phyloP scores from a whole-genome alignment of 805 yeast genomes.

The Candida yuanshanica region DNA sequence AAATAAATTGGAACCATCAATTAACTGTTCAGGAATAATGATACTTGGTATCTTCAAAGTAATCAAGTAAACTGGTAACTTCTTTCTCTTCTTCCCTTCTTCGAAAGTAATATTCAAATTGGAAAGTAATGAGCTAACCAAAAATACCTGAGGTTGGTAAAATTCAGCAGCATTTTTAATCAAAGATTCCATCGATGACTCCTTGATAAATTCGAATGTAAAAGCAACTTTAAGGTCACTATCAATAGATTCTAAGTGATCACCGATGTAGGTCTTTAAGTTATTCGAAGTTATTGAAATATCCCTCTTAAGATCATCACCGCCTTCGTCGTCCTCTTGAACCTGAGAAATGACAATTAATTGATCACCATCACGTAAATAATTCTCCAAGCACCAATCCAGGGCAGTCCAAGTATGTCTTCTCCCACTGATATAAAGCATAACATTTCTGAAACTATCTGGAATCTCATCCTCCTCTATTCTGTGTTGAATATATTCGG shows the following conservation, averaged over 20 bases:
- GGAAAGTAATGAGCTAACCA: conserved; percentile 14
- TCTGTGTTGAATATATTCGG: conserved; percentile 8
- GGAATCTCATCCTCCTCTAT: conserved; percentile 7
- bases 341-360: conserved; percentile 15
- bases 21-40: conserved; percentile 15
- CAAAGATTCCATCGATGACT: conserved; percentile 7
- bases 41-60: conserved; percentile 18
- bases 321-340: conserved; percentile 14
- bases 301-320: conserved; percentile 11
- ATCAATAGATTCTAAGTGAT: conserved; percentile 7
- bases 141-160: conserved; percentile 18
- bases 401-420: conserved; percentile 37
- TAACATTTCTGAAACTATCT: conserved; percentile 17
- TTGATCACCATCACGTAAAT: conserved; percentile 22
- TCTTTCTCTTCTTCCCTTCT: conserved; percentile 4
- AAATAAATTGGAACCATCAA: conserved; percentile 1
- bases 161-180: conserved; percentile 14
- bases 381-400: conserved; percentile 19
- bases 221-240: conserved; percentile 16
- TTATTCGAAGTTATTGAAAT: conserved; percentile 14
- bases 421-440: conserved; percentile 44
- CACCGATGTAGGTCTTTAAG: conserved; percentile 12
- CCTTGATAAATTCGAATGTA: conserved; percentile 22
- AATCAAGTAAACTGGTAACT: conserved; percentile 16
- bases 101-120: conserved; percentile 5